A percentile compares a stretch with the other conserved stretches of the same genome.
phyloP scores from a whole-genome alignment of 768 basidiomycete genomes.

The Hysterangium stoloniferum region DNA sequence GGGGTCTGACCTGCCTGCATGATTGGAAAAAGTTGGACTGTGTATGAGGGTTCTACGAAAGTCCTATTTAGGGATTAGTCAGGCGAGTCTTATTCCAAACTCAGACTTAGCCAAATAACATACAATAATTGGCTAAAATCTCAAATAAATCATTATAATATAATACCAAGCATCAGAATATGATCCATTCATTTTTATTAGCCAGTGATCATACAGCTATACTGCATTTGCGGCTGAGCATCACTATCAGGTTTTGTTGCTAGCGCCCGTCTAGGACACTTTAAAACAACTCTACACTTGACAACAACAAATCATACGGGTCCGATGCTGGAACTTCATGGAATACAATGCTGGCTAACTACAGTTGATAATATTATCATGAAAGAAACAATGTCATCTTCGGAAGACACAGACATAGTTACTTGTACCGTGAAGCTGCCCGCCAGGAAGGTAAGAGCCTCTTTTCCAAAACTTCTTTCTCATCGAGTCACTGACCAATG shows the following conservation, averaged over 20 bases:
- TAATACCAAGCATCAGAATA: too few relatives aligned
- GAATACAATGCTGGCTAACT: constrained; percentile 7
- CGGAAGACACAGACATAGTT: background rate
- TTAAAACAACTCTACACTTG: background rate
- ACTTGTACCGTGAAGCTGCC: constrained; percentile 1
- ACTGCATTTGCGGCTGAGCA: too few relatives aligned
- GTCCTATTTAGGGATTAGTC: background rate
- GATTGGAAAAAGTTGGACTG: background rate
- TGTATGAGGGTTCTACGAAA: background rate
- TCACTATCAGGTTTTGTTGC: too few relatives aligned
- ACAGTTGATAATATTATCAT: background rate
- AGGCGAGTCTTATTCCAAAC: too few relatives aligned
- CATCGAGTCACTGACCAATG: background rate
- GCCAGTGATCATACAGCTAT: too few relatives aligned
- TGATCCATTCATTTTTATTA: too few relatives aligned
- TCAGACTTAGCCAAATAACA: too few relatives aligned
- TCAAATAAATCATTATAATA: too few relatives aligned
- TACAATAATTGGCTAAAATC: too few relatives aligned
- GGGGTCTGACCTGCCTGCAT: constrained; percentile 52
- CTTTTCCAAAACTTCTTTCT: too few relatives aligned
- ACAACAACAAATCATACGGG: too few relatives aligned
- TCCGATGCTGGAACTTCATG: constrained; percentile 7
- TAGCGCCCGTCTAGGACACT: background rate
- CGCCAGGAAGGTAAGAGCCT: background rate
- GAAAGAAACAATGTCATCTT: background rate